These are phyloP conservation scores for Saccharomycopsis crataegensis DNA, from an alignment of 1,139 yeast species.

Conservation along the genomic window DNA sequence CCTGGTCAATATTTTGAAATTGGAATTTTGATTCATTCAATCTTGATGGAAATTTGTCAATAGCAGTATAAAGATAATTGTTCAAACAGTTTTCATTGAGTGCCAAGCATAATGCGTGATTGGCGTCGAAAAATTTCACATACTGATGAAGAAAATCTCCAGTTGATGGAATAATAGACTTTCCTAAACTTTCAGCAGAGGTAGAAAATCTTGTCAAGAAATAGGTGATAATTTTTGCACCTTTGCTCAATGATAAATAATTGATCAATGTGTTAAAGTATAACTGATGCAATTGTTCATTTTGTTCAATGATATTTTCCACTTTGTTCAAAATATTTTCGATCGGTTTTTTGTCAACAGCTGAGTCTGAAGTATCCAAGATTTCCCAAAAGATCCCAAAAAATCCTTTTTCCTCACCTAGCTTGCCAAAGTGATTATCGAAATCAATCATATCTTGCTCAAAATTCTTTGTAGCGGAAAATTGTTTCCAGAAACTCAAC, in stretches of 20 bases:
- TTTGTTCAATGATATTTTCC: not conserved
- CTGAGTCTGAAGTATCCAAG: too few relatives aligned
- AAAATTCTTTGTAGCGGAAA: too few relatives aligned
- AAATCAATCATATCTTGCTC: too few relatives aligned
- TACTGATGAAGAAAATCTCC: not conserved
- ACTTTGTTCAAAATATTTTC: not conserved
- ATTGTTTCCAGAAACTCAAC: too few relatives aligned
- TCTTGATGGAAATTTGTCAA: not conserved
- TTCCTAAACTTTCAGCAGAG: not conserved
- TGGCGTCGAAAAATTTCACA: not conserved
- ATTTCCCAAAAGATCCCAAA: too few relatives aligned
- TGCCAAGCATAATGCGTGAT: not conserved
- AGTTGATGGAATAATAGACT: not conserved
- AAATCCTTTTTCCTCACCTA: too few relatives aligned
- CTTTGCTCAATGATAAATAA: not conserved
- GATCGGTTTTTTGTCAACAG: too few relatives aligned
- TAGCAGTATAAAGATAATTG: not conserved
- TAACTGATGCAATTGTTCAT: not conserved
- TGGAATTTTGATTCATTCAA: not conserved
- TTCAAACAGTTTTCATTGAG: constrained; percentile 2
- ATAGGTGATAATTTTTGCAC: not conserved
- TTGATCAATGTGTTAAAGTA: constrained; percentile 3
- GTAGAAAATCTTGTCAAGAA: not conserved
- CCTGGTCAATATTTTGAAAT: not conserved
- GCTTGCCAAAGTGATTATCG: too few relatives aligned